Conservation (phyloP, 768 basidiomycete species). For the Hemileccinum impolitum region DNA sequence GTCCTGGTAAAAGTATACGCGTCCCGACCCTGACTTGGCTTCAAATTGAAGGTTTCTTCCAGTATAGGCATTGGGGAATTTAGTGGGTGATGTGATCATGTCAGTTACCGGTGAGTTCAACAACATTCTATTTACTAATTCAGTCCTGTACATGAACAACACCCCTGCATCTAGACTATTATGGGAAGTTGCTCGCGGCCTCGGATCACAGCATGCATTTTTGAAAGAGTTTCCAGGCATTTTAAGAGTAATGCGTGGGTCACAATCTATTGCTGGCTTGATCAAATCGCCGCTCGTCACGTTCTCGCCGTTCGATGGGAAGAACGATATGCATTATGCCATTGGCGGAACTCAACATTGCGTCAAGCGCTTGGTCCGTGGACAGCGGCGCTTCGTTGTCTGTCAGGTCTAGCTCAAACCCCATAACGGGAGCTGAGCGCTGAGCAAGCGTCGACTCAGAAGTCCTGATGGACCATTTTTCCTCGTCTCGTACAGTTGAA, state of each 20-base stretch:
- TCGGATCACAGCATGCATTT: not conserved
- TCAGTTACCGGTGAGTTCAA: no score
- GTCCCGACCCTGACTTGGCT: not conserved
- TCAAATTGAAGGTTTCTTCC: not conserved
- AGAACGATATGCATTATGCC: not conserved
- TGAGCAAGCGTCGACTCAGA: no score
- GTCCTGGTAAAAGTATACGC: not conserved
- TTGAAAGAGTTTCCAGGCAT: not conserved
- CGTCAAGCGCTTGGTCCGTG: not conserved
- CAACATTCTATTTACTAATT: not conserved
- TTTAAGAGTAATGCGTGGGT: not conserved
- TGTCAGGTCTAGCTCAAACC: not conserved
- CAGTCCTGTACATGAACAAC: not conserved
- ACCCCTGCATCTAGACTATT: not conserved
- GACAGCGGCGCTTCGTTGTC: not conserved
- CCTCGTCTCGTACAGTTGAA: not conserved
- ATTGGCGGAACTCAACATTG: not conserved
- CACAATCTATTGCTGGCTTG: not conserved
- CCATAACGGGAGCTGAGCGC: not conserved
- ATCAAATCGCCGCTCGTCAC: not conserved
- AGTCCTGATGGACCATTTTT: not conserved
- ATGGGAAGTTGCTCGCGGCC: not conserved
- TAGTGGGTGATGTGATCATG: not conserved
- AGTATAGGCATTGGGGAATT: not conserved
- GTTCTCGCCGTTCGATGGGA: no score